Conservation (phyloP, 768 basidiomycete genomes). For the Dacryopinax spathularia region DNA sequence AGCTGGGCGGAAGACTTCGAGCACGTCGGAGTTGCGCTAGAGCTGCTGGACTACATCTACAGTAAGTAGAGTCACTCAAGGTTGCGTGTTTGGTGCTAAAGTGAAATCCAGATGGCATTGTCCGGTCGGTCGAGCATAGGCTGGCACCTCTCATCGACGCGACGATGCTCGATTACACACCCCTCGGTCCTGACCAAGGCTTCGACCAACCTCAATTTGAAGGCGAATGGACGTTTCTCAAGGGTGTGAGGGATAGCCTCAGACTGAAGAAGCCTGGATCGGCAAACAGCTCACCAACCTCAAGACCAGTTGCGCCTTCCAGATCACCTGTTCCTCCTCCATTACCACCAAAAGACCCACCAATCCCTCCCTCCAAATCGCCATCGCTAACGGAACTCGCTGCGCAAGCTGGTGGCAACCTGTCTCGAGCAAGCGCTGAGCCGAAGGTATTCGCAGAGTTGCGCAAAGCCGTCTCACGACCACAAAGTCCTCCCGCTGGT, state of each 20-base stretch:
- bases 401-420: neutral
- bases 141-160: conserved; percentile 78
- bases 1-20: neutral
- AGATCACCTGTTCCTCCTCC: neutral
- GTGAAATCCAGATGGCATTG: conserved; percentile 58
- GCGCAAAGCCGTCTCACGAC: neutral
- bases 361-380: neutral
- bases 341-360: neutral
- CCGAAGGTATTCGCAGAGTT: neutral
- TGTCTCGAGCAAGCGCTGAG: neutral
- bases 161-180: conserved; percentile 67
- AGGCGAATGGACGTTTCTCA: conserved; percentile 64
- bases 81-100: no score
- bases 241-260: conserved; percentile 21
- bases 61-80: neutral
- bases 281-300: neutral
- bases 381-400: neutral
- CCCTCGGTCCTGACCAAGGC: conserved; percentile 47
- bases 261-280: conserved; percentile 16
- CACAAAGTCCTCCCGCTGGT: neutral
- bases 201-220: conserved; percentile 82
- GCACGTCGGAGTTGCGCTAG: neutral
- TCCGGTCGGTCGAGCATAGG: conserved; percentile 75
- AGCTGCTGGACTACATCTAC: neutral
- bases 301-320: neutral